These are phyloP conservation scores for Solanum ossicruentum DNA, from an alignment of 257 asterid species.

Conservation along the genomic window DNA sequence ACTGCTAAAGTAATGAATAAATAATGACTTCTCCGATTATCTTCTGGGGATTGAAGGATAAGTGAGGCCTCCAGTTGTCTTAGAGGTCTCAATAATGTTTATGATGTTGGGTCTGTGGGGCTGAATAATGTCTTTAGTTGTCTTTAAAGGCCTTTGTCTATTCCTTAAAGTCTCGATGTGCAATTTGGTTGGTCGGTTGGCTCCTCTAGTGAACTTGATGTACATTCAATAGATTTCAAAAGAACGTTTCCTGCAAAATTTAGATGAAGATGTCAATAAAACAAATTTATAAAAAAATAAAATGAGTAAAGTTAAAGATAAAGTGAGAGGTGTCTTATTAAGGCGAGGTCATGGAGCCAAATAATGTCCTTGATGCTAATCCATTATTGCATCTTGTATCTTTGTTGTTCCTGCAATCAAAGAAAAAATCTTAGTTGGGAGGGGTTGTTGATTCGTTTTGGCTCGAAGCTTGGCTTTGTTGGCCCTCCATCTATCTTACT, in stretches of 20 bases:
- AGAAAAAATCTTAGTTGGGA: too few species aligned
- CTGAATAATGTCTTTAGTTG: too few species aligned
- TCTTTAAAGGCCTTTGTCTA: too few species aligned
- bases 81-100: not conserved
- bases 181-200: fast-evolving
- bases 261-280: not conserved
- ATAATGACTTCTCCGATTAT: too few species aligned
- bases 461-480: not conserved
- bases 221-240: too few species aligned
- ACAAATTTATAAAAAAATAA: too few species aligned
- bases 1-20: too few species aligned
- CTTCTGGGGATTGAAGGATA: not conserved
- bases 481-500: not conserved
- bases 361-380: not conserved
- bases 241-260: too few species aligned
- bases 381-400: not conserved
- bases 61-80: not conserved
- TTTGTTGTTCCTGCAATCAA: too few species aligned
- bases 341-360: not conserved
- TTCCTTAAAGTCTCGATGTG: not conserved
- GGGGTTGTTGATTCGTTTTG: not conserved
- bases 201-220: not conserved
- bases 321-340: not conserved
- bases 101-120: fast-evolving
- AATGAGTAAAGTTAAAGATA: not conserved